Evolutionary conservation across 78 protist genomes (phyloP).

Genomic region (Chrysochromulina tobinii): DNA sequence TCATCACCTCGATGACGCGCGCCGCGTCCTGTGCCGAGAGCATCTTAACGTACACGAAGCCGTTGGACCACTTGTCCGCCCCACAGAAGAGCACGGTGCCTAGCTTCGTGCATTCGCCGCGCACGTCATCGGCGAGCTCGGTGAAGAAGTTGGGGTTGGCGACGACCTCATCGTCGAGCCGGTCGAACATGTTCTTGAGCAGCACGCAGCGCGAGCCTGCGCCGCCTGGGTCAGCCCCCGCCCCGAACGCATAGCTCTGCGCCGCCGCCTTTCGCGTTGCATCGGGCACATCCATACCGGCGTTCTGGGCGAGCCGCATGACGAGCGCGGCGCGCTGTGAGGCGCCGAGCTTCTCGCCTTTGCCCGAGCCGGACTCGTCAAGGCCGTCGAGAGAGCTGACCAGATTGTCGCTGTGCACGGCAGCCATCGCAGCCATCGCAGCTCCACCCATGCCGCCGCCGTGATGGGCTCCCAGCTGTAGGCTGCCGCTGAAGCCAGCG

Average conservation of each 20-base stretch:
- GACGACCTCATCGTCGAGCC: neutral
- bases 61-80: conserved; percentile 21
- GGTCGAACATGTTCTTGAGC: conserved; percentile 20
- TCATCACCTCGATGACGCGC: neutral
- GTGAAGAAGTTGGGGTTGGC: neutral
- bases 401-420: too few relatives aligned
- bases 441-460: too few relatives aligned
- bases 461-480: too few relatives aligned
- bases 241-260: neutral
- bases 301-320: neutral
- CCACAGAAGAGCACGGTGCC: neutral
- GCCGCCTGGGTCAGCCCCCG: too few relatives aligned
- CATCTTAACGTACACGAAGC: conserved; percentile 14
- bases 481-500: too few relatives aligned
- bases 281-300: neutral
- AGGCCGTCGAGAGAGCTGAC: neutral
- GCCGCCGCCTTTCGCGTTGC: neutral
- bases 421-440: too few relatives aligned
- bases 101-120: neutral
- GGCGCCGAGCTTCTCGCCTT: neutral
- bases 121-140: neutral
- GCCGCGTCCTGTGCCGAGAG: neutral
- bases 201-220: neutral
- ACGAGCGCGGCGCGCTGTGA: neutral
- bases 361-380: neutral